Conservation (phyloP, 768 basidiomycete species). For the Terana coerulea region DNA sequence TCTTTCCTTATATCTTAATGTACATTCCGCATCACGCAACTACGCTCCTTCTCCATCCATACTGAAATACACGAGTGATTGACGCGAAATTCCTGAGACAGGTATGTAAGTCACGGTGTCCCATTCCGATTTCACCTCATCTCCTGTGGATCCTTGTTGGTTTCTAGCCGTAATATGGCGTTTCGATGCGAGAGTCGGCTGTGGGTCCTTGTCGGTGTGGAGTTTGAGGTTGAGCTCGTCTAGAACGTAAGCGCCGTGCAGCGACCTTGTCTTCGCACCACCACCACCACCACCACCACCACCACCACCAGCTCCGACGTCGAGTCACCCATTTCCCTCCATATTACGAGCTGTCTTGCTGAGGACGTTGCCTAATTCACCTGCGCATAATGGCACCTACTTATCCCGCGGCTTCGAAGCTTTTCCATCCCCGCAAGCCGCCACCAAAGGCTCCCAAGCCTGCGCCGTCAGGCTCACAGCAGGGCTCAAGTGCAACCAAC, state of each 20-base stretch:
- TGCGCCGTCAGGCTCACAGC: not conserved
- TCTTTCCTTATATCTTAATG: too few species aligned
- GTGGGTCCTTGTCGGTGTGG: not conserved
- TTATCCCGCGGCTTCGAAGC: slow-evolving; percentile 3
- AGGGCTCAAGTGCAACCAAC: not conserved
- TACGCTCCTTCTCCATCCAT: too few species aligned
- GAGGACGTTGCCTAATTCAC: too few species aligned
- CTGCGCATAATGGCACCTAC: too few species aligned
- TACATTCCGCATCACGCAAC: not conserved
- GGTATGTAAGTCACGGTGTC: too few species aligned
- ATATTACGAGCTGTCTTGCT: too few species aligned
- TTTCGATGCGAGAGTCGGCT: not conserved
- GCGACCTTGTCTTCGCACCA: slow-evolving; percentile 32
- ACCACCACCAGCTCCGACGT: too few species aligned
- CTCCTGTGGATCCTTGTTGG: too few species aligned
- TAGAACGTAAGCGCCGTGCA: slow-evolving; percentile 20
- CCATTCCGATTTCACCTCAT: too few species aligned
- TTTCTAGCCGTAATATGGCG: too few species aligned
- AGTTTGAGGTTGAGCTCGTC: not conserved
- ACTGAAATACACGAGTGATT: too few species aligned
- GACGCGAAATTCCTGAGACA: too few species aligned
- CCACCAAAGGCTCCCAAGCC: not conserved
- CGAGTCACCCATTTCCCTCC: not conserved
- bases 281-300: slow-evolving; percentile 32
- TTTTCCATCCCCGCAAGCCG: slow-evolving; percentile 14